Conservation (phyloP, 352 stramenopile genomes). For the Pythium dissotocum region DNA sequence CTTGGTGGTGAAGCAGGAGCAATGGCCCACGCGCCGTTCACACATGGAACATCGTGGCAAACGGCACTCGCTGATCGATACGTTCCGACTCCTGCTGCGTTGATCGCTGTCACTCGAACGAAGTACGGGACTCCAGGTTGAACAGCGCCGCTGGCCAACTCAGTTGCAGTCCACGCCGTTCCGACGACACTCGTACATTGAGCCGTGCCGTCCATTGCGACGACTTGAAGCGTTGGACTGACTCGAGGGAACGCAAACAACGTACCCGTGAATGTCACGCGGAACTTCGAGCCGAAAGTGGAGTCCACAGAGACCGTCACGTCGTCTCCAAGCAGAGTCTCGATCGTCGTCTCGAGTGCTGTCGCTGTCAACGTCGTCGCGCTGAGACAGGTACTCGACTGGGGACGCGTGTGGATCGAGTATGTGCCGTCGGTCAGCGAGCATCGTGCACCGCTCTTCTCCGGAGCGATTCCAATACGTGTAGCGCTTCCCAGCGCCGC, state of each 20-base stretch:
- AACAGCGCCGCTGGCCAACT: slow-evolving; percentile 84
- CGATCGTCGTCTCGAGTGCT: slow-evolving; percentile 36
- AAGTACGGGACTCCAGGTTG: slow-evolving; percentile 86
- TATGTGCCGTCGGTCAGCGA: slow-evolving; percentile 42
- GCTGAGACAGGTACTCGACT: slow-evolving; percentile 43
- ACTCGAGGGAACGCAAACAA: slow-evolving; percentile 43
- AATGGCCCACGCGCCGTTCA: slow-evolving; percentile 34
- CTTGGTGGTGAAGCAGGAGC: slow-evolving; percentile 70
- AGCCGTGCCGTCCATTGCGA: slow-evolving; percentile 54
- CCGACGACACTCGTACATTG: slow-evolving; percentile 51
- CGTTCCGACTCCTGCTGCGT: slow-evolving; percentile 78
- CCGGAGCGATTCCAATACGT: slow-evolving; percentile 42
- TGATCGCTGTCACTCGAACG: slow-evolving; percentile 88
- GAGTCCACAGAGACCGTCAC: slow-evolving; percentile 67
- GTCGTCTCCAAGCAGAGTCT: slow-evolving; percentile 50
- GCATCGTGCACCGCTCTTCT: slow-evolving; percentile 29
- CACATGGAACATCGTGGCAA: slow-evolving; percentile 56
- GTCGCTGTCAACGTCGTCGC: slow-evolving; percentile 32
- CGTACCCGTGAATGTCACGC: slow-evolving; percentile 89
- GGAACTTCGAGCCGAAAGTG: slow-evolving; percentile 59
- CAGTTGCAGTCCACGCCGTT: slow-evolving; percentile 61
- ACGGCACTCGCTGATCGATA: slow-evolving; percentile 41
- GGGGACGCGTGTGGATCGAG: slow-evolving; percentile 52
- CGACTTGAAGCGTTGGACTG: slow-evolving; percentile 40
- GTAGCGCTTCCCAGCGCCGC: slow-evolving; percentile 31